Conservation (phyloP, 306 rosid species). For the Castanea crenata region DNA sequence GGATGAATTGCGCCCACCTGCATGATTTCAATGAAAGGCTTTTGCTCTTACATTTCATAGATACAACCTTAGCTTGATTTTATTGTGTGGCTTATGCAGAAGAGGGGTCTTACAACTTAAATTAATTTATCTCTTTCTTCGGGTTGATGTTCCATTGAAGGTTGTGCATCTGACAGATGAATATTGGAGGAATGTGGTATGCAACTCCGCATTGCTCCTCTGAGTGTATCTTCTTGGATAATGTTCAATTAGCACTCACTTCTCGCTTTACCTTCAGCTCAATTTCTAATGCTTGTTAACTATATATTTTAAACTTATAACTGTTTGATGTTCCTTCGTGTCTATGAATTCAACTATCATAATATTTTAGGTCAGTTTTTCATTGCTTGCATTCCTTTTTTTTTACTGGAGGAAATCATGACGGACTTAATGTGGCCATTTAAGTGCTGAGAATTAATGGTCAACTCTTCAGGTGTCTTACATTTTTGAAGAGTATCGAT, state of each 20-base stretch:
- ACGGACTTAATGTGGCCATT: not conserved
- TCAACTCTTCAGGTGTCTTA: slow-evolving; percentile 64
- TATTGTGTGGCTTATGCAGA: not conserved
- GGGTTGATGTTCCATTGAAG: slow-evolving; percentile 79
- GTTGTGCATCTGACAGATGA: slow-evolving; percentile 92
- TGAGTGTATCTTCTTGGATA: not conserved
- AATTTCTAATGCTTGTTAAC: not conserved
- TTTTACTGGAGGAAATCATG: not conserved
- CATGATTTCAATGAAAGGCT: not conserved
- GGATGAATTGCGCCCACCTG: not conserved
- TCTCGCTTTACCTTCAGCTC: not conserved
- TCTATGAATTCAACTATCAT: not conserved
- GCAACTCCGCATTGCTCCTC: not conserved
- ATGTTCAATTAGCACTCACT: not conserved
- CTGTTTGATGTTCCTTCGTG: not conserved
- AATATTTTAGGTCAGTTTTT: slow-evolving; percentile 9
- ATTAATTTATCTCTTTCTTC: slow-evolving; percentile 21
- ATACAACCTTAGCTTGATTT: not conserved
- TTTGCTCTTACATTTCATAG: not conserved
- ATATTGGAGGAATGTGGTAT: slow-evolving; percentile 88
- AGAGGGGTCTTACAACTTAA: slow-evolving; percentile 8
- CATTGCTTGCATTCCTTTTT: not conserved
- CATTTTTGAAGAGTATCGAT: slow-evolving; percentile 76
- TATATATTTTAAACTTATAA: not conserved
- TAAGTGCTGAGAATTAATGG: slow-evolving; percentile 15